These are phyloP conservation scores for Pichia deserticola DNA, from an alignment of 805 yeast species.

Conservation along the genomic window DNA sequence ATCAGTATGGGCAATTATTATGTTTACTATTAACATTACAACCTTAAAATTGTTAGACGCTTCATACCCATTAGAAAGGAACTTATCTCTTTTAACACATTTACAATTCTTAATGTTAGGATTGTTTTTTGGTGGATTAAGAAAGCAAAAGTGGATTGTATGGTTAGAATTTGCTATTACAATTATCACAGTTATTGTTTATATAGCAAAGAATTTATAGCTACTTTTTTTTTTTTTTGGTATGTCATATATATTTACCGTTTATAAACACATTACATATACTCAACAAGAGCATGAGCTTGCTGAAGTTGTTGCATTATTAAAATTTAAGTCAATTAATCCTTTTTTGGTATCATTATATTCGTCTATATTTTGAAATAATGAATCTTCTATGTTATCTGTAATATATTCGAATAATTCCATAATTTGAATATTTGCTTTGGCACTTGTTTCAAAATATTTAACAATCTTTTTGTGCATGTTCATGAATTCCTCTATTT, in stretches of 20 bases:
- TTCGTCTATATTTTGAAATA: constrained; percentile 21
- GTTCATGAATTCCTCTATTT: constrained; percentile 19
- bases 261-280: too few species aligned
- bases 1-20: background rate
- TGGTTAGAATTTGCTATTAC: background rate
- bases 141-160: background rate
- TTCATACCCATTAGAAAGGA: background rate
- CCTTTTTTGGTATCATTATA: constrained; percentile 12
- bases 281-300: constrained; percentile 16
- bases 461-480: constrained; percentile 12
- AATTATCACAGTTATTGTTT: background rate
- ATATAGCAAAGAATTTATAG: background rate
- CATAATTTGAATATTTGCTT: constrained; percentile 54
- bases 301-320: constrained; percentile 4
- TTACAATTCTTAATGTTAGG: constrained; percentile 3
- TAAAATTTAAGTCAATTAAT: constrained; percentile 19
- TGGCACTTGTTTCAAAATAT: constrained; percentile 56
- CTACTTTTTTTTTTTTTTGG: too few species aligned
- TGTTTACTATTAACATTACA: background rate
- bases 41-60: background rate
- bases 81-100: background rate
- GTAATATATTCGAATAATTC: constrained; percentile 34
- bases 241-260: too few species aligned
- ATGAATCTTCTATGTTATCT: constrained; percentile 21
- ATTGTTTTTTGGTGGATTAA: background rate